These are phyloP conservation scores for Saturnispora halmiae DNA, from an alignment of 805 yeast genomes.

Conservation along the genomic window DNA sequence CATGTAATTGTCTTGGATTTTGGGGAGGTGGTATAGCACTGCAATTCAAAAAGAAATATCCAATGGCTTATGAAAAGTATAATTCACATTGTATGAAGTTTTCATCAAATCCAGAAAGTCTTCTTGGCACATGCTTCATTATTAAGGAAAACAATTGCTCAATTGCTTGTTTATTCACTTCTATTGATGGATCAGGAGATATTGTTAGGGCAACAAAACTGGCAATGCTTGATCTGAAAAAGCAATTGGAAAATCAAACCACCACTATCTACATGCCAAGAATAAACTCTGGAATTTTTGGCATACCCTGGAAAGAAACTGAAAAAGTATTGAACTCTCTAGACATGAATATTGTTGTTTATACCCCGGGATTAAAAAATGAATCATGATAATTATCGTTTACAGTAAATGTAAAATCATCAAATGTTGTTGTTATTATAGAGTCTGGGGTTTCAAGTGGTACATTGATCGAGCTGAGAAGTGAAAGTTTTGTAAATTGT, in stretches of 20 bases:
- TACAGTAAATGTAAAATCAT: constrained; percentile 40
- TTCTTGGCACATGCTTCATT: constrained; percentile 49
- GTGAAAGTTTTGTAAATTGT: constrained; percentile 58
- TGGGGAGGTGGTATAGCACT: constrained; percentile 87
- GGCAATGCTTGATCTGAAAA: constrained; percentile 40
- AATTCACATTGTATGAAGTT: constrained; percentile 33
- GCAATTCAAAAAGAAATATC: constrained; percentile 44
- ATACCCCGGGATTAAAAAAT: constrained; percentile 21
- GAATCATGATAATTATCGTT: constrained; percentile 30
- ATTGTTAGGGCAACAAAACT: constrained; percentile 43
- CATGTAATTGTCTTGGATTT: constrained; percentile 68
- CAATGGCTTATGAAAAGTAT: constrained; percentile 47
- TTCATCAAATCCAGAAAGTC: constrained; percentile 19
- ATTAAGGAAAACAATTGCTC: constrained; percentile 32
- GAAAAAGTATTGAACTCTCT: constrained; percentile 38
- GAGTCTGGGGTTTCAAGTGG: neutral
- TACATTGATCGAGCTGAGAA: constrained; percentile 10
- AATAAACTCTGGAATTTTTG: constrained; percentile 74
- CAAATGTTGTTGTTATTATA: constrained; percentile 23
- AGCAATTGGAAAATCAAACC: constrained; percentile 27
- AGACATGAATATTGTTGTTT: constrained; percentile 36
- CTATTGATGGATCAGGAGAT: constrained; percentile 41
- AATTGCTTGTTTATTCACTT: constrained; percentile 69
- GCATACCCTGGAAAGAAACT: constrained; percentile 70
- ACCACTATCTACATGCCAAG: constrained; percentile 52